Percentiles rank a stretch among this genome's conserved stretches.
These are phyloP conservation scores for Clonostachys chloroleuca DNA, from an alignment of 2,329 filamentous ascomycete species.

Conservation along the genomic window DNA sequence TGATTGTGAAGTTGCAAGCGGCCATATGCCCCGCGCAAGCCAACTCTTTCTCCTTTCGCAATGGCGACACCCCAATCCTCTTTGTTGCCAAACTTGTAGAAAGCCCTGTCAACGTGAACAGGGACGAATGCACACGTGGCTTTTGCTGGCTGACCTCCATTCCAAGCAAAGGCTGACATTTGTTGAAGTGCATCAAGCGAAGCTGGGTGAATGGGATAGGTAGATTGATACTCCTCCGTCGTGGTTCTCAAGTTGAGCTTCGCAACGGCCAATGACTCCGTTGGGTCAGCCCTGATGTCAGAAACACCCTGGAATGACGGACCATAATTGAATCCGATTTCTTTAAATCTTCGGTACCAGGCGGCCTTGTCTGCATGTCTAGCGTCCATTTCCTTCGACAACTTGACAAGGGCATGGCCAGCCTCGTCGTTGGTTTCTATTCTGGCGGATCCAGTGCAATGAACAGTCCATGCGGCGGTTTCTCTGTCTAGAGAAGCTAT, in stretches of 20 bases:
- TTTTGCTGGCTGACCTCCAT: conserved; percentile 1
- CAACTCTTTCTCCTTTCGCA: not conserved
- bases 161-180: not conserved
- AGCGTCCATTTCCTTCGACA: too few relatives aligned
- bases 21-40: not conserved
- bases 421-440: not conserved
- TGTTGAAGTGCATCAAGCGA: conserved; percentile 1
- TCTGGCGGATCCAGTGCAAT: conserved; percentile 14
- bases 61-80: not conserved
- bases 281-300: not conserved
- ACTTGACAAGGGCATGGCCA: too few relatives aligned
- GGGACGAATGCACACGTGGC: not conserved
- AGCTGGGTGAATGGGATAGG: conserved; percentile 2
- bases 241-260: not conserved
- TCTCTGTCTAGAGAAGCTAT: conserved; percentile 9
- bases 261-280: not conserved
- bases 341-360: not conserved
- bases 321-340: not conserved
- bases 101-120: not conserved
- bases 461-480: conserved; percentile 12
- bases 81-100: not conserved
- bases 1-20: not conserved
- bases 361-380: not conserved
- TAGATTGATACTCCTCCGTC: not conserved
- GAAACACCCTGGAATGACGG: not conserved